Evolutionary conservation across 2,329 filamentous ascomycete species (phyloP).

Genomic region (Bertia moriformis): DNA sequence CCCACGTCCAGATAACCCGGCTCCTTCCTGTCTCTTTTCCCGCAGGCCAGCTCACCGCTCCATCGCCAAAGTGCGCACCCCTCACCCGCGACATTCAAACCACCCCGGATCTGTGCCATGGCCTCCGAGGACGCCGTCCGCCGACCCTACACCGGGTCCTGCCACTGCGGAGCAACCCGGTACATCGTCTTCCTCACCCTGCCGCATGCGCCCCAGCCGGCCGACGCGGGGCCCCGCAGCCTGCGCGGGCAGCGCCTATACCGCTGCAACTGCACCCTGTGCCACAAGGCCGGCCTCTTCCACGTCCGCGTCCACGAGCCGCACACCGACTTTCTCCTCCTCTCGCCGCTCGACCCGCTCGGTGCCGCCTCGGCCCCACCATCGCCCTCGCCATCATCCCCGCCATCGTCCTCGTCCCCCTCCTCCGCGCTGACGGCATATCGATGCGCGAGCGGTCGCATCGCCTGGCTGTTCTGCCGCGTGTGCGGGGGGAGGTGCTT

Average conservation of each 20-base stretch:
- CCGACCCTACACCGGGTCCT: slow-evolving; percentile 21
- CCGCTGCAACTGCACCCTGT: slow-evolving; percentile 32
- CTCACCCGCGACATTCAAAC: no score
- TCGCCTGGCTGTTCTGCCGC: slow-evolving; percentile 29
- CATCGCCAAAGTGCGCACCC: no score
- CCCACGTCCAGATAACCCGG: no score
- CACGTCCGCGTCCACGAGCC: slow-evolving; percentile 22
- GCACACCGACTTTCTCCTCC: slow-evolving; percentile 20
- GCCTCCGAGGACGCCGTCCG: slow-evolving; percentile 6
- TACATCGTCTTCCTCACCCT: slow-evolving; percentile 27
- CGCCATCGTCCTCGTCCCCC: no score
- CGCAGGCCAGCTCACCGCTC: no score
- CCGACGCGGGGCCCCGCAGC: no score
- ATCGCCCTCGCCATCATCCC: no score
- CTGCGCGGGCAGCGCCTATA: slow-evolving; percentile 12
- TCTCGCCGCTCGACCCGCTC: slow-evolving; percentile 14
- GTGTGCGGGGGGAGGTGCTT: slow-evolving; percentile 28
- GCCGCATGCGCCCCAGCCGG: slow-evolving; percentile 13
- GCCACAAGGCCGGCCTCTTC: slow-evolving; percentile 29
- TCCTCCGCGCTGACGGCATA: slow-evolving; percentile 16
- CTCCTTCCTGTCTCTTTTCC: no score
- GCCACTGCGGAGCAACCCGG: slow-evolving; percentile 26
- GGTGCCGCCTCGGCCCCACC: slow-evolving; percentile 14
- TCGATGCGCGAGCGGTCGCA: slow-evolving; percentile 11
- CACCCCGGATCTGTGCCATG: no score